Percentiles rank a stretch among this genome's conserved stretches.
Conservation (phyloP, 2,329 filamentous ascomycete species). For the Juglanconis juglandina region DNA sequence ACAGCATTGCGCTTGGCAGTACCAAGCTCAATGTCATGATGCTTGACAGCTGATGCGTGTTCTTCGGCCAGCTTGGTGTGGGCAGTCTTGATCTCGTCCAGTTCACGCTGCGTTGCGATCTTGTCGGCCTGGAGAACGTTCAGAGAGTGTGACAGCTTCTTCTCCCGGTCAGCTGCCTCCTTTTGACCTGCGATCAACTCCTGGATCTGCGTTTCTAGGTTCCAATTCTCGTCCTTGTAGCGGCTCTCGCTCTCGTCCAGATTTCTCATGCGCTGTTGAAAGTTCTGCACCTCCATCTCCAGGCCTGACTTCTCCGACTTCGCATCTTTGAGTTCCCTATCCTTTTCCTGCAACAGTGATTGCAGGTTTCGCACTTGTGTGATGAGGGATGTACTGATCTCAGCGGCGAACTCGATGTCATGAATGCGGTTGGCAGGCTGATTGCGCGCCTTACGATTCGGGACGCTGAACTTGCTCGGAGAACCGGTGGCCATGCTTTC, state of each 20-base stretch:
- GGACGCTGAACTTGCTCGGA: slow-evolving; percentile 83
- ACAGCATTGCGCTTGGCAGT: slow-evolving; percentile 76
- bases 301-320: slow-evolving; percentile 74
- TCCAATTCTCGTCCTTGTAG: slow-evolving; percentile 99
- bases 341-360: slow-evolving; percentile 77
- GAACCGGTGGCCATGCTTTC: slow-evolving; percentile 81
- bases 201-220: slow-evolving; percentile 86
- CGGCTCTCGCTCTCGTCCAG: slow-evolving; percentile 92
- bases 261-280: slow-evolving; percentile 74
- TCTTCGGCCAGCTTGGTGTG: slow-evolving; percentile 81
- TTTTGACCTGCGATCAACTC: slow-evolving; percentile 72
- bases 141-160: slow-evolving; percentile 72
- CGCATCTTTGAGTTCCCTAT: slow-evolving; percentile 75
- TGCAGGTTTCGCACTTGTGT: slow-evolving; percentile 93
- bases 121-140: slow-evolving; percentile 72
- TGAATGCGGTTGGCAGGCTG: slow-evolving; percentile 85
- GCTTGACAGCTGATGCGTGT: slow-evolving; percentile 70
- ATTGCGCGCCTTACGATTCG: slow-evolving; percentile 84
- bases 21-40: slow-evolving; percentile 84
- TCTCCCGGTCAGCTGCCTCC: slow-evolving; percentile 77
- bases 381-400: slow-evolving; percentile 92
- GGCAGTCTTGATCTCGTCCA: slow-evolving; percentile 82
- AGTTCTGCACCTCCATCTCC: slow-evolving; percentile 76
- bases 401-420: slow-evolving; percentile 96
- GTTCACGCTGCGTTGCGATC: slow-evolving; percentile 71